These are phyloP conservation scores for Truncatella angustata DNA, from an alignment of 2,329 filamentous ascomycete genomes.

Conservation along the genomic window DNA sequence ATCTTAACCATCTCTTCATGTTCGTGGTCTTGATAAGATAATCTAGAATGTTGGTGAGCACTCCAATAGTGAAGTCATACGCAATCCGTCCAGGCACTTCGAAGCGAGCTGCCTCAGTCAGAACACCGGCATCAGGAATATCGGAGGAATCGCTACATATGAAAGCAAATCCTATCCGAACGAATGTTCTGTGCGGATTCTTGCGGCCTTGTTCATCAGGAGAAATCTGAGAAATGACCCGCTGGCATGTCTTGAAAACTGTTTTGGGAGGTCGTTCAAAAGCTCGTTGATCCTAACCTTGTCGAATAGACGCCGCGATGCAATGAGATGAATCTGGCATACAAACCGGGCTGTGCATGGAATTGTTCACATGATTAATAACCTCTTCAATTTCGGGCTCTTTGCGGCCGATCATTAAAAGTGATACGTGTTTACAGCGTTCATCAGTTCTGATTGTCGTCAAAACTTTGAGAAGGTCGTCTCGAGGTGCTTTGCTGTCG, in stretches of 20 bases:
- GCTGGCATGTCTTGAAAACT: slow-evolving; percentile 25
- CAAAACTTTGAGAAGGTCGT: slow-evolving; percentile 19
- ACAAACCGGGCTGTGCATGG: no score
- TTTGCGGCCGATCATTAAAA: slow-evolving; percentile 28
- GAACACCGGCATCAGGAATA: slow-evolving; percentile 22
- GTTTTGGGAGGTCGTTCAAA: slow-evolving; percentile 19
- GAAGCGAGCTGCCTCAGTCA: slow-evolving; percentile 23
- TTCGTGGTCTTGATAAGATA: slow-evolving; percentile 21
- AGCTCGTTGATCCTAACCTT: slow-evolving; percentile 11
- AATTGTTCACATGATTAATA: slow-evolving; percentile 14
- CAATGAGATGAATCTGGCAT: slow-evolving; percentile 25
- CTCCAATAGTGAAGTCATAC: slow-evolving; percentile 14
- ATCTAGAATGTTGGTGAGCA: slow-evolving; percentile 19
- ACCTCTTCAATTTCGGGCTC: slow-evolving; percentile 23
- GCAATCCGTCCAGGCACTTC: slow-evolving; percentile 18
- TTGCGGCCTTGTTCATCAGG: neutral
- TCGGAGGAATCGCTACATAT: slow-evolving; percentile 24
- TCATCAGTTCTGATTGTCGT: slow-evolving; percentile 19
- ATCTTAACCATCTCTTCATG: slow-evolving; percentile 10
- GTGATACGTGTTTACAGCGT: slow-evolving; percentile 20
- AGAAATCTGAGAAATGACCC: slow-evolving; percentile 16
- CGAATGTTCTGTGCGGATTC: slow-evolving; percentile 21
- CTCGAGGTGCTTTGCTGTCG: slow-evolving; percentile 23
- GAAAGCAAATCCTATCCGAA: slow-evolving; percentile 22
- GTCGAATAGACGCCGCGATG: slow-evolving; percentile 8